Percentiles rank a stretch among this genome's conserved stretches.
Conservation (phyloP, 2,329 filamentous ascomycete genomes). For the Cytospora piceicola region DNA sequence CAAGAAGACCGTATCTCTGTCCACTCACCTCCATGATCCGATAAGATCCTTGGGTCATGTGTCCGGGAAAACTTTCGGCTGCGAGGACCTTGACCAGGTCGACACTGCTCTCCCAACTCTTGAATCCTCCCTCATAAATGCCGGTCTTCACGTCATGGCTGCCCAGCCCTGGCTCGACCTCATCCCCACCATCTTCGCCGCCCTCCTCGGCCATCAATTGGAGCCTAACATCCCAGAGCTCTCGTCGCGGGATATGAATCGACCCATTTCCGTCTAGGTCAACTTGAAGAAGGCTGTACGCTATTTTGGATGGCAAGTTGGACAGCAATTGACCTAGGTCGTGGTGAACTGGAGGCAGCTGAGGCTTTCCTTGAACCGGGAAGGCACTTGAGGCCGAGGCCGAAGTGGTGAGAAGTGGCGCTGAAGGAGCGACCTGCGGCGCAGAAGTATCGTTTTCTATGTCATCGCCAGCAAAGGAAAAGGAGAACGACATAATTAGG, state of each 20-base stretch:
- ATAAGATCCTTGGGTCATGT: conserved; percentile 41
- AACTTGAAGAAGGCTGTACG: conserved; percentile 66
- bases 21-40: conserved; percentile 59
- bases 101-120: conserved; percentile 86
- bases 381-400: conserved; percentile 54
- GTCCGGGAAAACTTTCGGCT: conserved; percentile 43
- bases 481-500: conserved; percentile 55
- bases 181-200: conserved; percentile 42
- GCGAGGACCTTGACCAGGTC: conserved; percentile 75
- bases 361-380: conserved; percentile 63
- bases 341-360: conserved; percentile 59
- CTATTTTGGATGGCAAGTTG: conserved; percentile 72
- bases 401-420: conserved; percentile 33
- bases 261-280: conserved; percentile 59
- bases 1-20: conserved; percentile 11
- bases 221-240: conserved; percentile 79
- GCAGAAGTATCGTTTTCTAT: conserved; percentile 55
- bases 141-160: conserved; percentile 78
- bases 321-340: conserved; percentile 55
- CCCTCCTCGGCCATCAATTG: conserved; percentile 79
- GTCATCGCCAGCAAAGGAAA: conserved; percentile 66
- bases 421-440: conserved; percentile 15
- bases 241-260: conserved; percentile 68
- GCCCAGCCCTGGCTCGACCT: conserved; percentile 57
- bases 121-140: conserved; percentile 86